These are phyloP conservation scores for Pyrus hybrid DNA, from an alignment of 331 rosid species.

Conservation along the genomic window DNA sequence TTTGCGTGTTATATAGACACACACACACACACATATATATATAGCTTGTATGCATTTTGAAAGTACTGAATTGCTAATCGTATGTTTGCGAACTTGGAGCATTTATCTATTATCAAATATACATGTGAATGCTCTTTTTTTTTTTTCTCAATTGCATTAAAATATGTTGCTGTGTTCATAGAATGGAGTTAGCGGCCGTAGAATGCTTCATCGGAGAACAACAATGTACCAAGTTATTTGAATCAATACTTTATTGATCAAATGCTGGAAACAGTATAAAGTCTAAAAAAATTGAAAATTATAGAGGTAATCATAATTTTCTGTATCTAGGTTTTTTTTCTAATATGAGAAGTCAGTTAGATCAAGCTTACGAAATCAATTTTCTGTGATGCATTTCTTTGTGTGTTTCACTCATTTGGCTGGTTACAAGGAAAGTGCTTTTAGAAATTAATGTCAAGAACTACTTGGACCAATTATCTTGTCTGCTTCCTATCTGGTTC, in stretches of 20 bases:
- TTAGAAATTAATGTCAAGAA: not conserved
- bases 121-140: not conserved
- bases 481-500: not conserved
- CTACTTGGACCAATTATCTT: not conserved
- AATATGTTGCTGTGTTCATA: not conserved
- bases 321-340: not conserved
- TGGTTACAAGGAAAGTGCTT: not conserved
- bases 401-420: not conserved
- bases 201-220: not conserved
- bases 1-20: not conserved
- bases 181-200: not conserved
- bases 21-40: no score
- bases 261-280: not conserved
- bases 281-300: not conserved
- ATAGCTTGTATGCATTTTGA: not conserved
- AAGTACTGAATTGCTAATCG: not conserved
- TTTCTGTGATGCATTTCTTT: not conserved
- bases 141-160: not conserved
- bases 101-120: not conserved
- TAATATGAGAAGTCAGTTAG: not conserved
- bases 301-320: not conserved
- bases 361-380: not conserved
- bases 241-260: not conserved
- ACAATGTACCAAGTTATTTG: not conserved
- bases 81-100: no score